Conservation (phyloP, 2,329 filamentous ascomycete genomes). For the Paecilomyces fulvus region DNA sequence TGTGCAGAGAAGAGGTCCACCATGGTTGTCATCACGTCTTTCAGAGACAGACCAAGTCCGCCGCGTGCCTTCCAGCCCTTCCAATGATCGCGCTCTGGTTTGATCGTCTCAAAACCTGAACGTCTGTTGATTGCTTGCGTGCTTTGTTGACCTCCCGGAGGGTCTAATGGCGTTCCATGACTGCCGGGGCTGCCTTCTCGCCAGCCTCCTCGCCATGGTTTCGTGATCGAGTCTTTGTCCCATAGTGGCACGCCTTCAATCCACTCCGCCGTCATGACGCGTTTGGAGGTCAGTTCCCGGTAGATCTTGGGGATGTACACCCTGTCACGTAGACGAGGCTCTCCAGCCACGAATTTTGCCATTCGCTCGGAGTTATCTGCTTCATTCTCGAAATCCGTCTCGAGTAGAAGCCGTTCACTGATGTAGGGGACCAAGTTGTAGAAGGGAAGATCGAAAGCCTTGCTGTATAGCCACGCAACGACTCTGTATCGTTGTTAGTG, state of each 20-base stretch:
- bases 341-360: constrained; percentile 64
- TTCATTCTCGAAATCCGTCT: constrained; percentile 92
- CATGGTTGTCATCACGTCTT: constrained; percentile 93
- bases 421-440: constrained; percentile 90
- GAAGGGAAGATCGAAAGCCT: constrained; percentile 85
- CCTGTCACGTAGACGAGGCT: constrained; percentile 65
- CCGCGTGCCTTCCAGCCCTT: constrained; percentile 62
- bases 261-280: constrained; percentile 94
- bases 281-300: constrained; percentile 68
- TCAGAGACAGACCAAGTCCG: constrained; percentile 72
- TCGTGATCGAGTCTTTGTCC: constrained; percentile 77
- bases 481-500: constrained; percentile 43
- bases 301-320: constrained; percentile 88
- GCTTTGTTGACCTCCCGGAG: constrained; percentile 42
- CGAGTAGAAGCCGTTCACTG: constrained; percentile 78
- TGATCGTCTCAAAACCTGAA: constrained; percentile 48
- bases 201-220: constrained; percentile 69
- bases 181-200: constrained; percentile 71
- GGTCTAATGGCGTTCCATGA: constrained; percentile 54
- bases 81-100: constrained; percentile 75
- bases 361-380: constrained; percentile 81
- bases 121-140: constrained; percentile 33
- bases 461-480: constrained; percentile 72
- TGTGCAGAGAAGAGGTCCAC: constrained; percentile 94
- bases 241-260: constrained; percentile 89